A percentile compares a stretch with the other conserved stretches of the same genome.
These are phyloP conservation scores for Leucosporidium creatinivorum DNA, from an alignment of 768 basidiomycete genomes.

Conservation along the genomic window DNA sequence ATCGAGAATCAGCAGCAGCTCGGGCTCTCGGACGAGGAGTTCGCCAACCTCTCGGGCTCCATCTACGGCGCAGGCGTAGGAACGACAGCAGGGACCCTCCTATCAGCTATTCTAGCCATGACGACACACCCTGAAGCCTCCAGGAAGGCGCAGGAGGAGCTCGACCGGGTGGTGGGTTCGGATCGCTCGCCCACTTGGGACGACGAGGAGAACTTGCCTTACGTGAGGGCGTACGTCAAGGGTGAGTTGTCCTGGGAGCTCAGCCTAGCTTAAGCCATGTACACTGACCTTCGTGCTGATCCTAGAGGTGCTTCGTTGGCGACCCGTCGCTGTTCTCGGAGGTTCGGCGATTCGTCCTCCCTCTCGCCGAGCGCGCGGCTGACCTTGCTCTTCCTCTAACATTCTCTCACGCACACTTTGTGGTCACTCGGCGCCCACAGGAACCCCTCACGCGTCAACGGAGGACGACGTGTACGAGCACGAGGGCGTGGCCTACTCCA, in stretches of 20 bases:
- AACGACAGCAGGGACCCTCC: conserved; percentile 22
- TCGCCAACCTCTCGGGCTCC: not conserved
- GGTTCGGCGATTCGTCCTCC: not conserved
- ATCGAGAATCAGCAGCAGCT: conserved; percentile 16
- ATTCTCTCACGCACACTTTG: no score
- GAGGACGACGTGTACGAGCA: conserved; percentile 13
- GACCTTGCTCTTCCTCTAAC: no score
- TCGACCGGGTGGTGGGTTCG: conserved; percentile 32
- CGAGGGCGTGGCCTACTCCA: conserved; percentile 4
- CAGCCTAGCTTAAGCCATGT: no score
- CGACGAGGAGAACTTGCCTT: conserved; percentile 31
- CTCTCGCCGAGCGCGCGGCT: no score
- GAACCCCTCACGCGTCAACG: conserved; percentile 4
- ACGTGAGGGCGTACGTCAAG: conserved; percentile 24
- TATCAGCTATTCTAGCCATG: conserved; percentile 18
- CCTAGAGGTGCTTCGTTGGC: conserved; percentile 28
- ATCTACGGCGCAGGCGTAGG: conserved; percentile 19
- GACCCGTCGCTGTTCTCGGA: conserved; percentile 20
- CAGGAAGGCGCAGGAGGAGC: conserved; percentile 31
- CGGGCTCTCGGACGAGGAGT: conserved; percentile 11
- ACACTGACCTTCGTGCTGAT: no score
- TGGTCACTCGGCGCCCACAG: no score
- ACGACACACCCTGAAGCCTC: conserved; percentile 10
- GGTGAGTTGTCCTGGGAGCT: no score
- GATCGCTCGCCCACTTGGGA: conserved; percentile 31